A percentile compares a stretch with the other conserved stretches of the same genome.
Conservation (phyloP, 1,284 basidiomycete species). For the Vanrija pseudolonga region DNA sequence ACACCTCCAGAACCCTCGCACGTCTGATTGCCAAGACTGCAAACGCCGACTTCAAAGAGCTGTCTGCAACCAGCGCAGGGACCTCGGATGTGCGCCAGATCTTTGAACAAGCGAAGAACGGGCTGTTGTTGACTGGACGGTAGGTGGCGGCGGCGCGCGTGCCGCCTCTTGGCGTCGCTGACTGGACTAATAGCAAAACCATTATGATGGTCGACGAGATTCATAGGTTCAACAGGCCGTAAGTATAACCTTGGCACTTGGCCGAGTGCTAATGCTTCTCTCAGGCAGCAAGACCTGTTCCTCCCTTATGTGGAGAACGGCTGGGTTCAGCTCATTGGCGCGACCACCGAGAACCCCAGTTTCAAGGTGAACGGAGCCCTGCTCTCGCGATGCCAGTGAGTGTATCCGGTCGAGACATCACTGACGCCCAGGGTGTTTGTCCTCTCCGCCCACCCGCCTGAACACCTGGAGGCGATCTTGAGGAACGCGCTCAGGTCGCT, state of each 20-base stretch:
- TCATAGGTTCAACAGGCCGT: slow-evolving; percentile 57
- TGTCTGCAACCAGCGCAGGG: slow-evolving; percentile 70
- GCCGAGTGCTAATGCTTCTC: neutral
- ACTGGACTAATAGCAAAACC: slow-evolving; percentile 26
- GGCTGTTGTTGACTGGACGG: slow-evolving; percentile 67
- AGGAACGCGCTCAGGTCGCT: slow-evolving; percentile 38
- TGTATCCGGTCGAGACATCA: neutral
- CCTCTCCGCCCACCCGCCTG: slow-evolving; percentile 34
- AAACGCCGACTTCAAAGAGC: slow-evolving; percentile 64
- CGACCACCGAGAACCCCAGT: slow-evolving; percentile 89
- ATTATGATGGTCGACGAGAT: slow-evolving; percentile 65
- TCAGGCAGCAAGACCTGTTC: slow-evolving; percentile 71
- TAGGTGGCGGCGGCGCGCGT: slow-evolving; percentile 21
- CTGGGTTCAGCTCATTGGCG: slow-evolving; percentile 74
- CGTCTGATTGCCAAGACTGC: slow-evolving; percentile 41
- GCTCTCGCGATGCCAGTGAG: slow-evolving; percentile 73
- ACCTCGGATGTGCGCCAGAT: slow-evolving; percentile 73
- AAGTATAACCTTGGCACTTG: neutral
- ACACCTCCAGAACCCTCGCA: slow-evolving; percentile 33
- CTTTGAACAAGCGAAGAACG: slow-evolving; percentile 74
- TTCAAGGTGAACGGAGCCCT: slow-evolving; percentile 77
- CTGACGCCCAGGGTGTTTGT: slow-evolving; percentile 40
- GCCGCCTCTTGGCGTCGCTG: neutral
- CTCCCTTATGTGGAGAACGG: slow-evolving; percentile 76
- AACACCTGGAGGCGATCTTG: slow-evolving; percentile 42